Evolutionary conservation across 306 rosid species (phyloP), one percentile per base, ranked within the genome.

Genomic region (Prinsepia uniflora): DNA sequence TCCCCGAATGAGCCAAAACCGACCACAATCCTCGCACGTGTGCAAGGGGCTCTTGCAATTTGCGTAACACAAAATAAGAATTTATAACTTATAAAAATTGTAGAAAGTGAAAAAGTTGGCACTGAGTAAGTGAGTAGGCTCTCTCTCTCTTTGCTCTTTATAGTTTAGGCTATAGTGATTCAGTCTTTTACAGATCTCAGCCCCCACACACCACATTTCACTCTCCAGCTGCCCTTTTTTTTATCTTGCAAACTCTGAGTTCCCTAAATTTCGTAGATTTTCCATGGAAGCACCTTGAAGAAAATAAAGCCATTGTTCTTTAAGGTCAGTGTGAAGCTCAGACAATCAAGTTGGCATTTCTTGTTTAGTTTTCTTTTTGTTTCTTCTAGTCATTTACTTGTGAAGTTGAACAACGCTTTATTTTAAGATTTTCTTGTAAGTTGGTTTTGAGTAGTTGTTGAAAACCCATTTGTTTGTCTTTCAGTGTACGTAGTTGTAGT

Each of bases 381-480:
- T 14, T 7, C 14, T 7, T 57, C 14, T 13, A 43, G 64, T 13
- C 64, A 59, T 3, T 59, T 34, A 59, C 64, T 70, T 73, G 67
- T 73, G 24, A 20, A 64, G 56, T 44, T 78, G 41, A 68, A 8
- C 79, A 73, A 65, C 74, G 65, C 55, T 74, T 19, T 58, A 39
- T 54, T 42, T 44, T 56, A 67, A 48, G 56, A 5, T 84, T 75
- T 78, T 77, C 57, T 60, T 6, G 11, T 30, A 44, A 11, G 86
- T 89, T 81, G 78, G 89, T 85, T 70, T 72, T 12, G 69, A 81
- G 86, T 86, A 62, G 95, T 85, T 84, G 79, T 75, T 44, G 83
- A 79, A 76, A 76, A 69, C 39, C 13, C 70, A 60, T 56, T 48
- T 19, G 2, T 30, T 30, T n/a, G 45, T 46, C 68, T 74, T 61